Evolutionary conservation across 345 rosid species (phyloP), one percentile per base, ranked within the genome.

Genomic region (Toxicodendron radicans): DNA sequence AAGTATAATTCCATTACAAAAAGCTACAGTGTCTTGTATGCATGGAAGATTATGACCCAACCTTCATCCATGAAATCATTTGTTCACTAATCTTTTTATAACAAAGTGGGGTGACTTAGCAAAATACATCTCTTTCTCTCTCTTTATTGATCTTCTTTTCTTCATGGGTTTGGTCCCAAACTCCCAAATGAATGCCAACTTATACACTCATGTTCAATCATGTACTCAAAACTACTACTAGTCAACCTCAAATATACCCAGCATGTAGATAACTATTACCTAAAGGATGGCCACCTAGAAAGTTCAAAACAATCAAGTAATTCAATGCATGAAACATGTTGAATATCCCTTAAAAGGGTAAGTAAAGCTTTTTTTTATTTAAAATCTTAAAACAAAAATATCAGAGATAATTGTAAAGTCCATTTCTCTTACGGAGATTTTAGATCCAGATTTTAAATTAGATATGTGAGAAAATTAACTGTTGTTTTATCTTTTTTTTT

Each of bases 281-380:
- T 46, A 70, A 71, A 41, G 12, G 56, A 49, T 16, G n/a, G 73
- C 7, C 27, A 76, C 21, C 78, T 58, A 67, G 70, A 62, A 75
- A 72, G 54, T 71, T 72, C 58, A 54, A 57, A 63, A 63, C 23
- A 17, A 64, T 67, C 68, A 30, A 68, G 68, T 18, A 62, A 66
- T 51, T 38, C 43, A 38, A 38, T 51, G 54, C n/a, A 57, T 18
- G 10, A 23, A 38, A 38, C 12, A 56, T 54, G n/a, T 63, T 20
- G 12, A 7, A 35, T 35, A 3, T 18, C 43, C 41, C 9, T 10
- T 27, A 46, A 52, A 32, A 54, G 20, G 64, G 21, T n/a, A n/a
- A n/a, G n/a, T n/a, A n/a, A n/a, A n/a, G n/a, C n/a, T n/a, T n/a
- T n/a, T n/a, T 0, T 35, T 35, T 35, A 4, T 35, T 35, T 35